Conservation (phyloP, 164 flowering plant species). For the Tetrastigma voinierianum region DNA sequence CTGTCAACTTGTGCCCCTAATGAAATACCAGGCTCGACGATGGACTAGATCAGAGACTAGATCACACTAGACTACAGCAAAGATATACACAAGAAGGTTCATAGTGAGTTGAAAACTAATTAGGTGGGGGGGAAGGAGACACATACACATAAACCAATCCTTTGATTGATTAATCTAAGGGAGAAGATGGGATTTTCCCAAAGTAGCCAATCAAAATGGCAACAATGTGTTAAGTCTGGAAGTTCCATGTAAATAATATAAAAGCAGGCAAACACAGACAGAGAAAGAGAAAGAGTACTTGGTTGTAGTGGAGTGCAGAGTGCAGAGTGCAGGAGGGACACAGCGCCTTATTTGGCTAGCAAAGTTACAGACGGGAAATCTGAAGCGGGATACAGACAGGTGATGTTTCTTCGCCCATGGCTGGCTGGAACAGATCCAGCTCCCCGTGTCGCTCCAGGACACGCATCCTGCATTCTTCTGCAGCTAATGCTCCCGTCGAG, state of each 20-base stretch:
- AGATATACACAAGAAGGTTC: too few species aligned
- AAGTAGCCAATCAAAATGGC: conserved; percentile 1
- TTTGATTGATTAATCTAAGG: background rate
- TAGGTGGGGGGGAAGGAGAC: background rate
- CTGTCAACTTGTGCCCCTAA: too few species aligned
- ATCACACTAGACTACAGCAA: too few species aligned
- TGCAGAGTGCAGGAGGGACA: too few species aligned
- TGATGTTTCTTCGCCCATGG: conserved; percentile 56
- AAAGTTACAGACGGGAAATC: conserved; percentile 45
- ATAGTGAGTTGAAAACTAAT: too few species aligned
- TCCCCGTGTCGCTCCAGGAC: conserved; percentile 79
- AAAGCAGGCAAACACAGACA: background rate
- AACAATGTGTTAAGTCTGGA: background rate
- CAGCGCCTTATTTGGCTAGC: too few species aligned
- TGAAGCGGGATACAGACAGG: conserved; percentile 64
- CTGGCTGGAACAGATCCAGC: conserved; percentile 66
- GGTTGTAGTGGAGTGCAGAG: too few species aligned
- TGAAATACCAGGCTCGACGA: too few species aligned
- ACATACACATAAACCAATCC: background rate
- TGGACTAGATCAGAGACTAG: too few species aligned
- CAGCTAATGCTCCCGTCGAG: conserved; percentile 90
- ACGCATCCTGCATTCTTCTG: conserved; percentile 93
- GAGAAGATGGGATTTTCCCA: background rate
- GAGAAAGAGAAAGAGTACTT: too few species aligned
- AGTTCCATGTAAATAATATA: background rate